phyloP scores from a whole-genome alignment of 768 basidiomycete genomes.

The Pleurotus giganteus region DNA sequence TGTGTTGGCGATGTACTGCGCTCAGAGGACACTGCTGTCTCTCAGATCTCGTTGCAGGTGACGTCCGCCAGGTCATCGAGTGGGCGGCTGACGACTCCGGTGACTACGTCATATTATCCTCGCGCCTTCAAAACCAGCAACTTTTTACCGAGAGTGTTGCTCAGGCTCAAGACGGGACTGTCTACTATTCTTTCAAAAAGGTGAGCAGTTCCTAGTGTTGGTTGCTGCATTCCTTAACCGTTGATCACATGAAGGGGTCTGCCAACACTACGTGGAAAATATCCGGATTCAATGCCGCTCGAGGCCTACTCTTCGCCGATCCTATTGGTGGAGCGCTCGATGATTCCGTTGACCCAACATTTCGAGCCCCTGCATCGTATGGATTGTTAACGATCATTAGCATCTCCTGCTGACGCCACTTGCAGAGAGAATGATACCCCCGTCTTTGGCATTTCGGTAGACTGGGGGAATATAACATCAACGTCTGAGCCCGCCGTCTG shows the following conservation, averaged over 20 bases:
- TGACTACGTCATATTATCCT: slow-evolving; percentile 1
- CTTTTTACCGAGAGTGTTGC: slow-evolving; percentile 25
- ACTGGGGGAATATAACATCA: slow-evolving; percentile 38
- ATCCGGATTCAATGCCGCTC: slow-evolving; percentile 35
- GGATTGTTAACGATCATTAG: background rate
- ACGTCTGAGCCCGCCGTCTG: slow-evolving; percentile 31
- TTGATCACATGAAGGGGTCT: slow-evolving; percentile 20
- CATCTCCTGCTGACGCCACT: background rate
- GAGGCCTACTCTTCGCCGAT: slow-evolving; percentile 37
- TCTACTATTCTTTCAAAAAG: slow-evolving; percentile 41
- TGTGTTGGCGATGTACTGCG: background rate
- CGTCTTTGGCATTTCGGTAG: slow-evolving; percentile 46
- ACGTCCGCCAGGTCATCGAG: background rate
- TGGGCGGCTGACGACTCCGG: background rate
- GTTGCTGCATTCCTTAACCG: background rate
- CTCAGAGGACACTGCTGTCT: background rate
- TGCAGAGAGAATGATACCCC: slow-evolving; percentile 30
- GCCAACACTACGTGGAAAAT: slow-evolving; percentile 43
- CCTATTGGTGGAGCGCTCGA: slow-evolving; percentile 27
- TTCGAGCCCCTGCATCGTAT: slow-evolving; percentile 32
- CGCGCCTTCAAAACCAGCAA: background rate
- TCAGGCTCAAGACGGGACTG: slow-evolving; percentile 48
- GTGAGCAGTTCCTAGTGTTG: slow-evolving; percentile 19
- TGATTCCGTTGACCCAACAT: slow-evolving; percentile 38
- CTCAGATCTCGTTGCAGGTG: slow-evolving; percentile 2